phyloP scores from a whole-genome alignment of 179 eudicot genomes.

The Beta lomatogona region DNA sequence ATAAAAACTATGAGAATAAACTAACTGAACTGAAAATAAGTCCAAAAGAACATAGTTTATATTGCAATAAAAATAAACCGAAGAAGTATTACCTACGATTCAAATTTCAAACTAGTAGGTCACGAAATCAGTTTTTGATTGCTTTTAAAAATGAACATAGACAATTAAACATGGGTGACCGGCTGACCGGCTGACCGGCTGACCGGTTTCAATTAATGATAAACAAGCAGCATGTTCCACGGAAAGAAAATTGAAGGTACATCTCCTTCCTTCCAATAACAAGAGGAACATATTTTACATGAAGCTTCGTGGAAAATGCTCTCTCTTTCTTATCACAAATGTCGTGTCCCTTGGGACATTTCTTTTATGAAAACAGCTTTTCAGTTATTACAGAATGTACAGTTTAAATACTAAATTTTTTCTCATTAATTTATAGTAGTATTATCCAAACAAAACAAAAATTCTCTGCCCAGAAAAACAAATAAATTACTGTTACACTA shows the following conservation, averaged over 20 bases:
- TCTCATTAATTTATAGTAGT: no score
- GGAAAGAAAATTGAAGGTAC: background rate
- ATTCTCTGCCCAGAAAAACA: background rate
- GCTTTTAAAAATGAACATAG: background rate
- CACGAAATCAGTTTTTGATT: background rate
- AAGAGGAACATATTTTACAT: background rate
- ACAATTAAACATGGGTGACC: background rate
- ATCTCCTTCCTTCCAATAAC: background rate
- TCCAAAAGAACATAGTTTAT: no score
- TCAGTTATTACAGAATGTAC: background rate
- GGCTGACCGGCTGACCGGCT: no score
- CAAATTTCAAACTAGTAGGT: background rate
- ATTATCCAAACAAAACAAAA: slow-evolving; percentile 13
- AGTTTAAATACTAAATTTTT: background rate
- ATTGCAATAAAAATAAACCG: no score
- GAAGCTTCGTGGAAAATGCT: slow-evolving; percentile 21
- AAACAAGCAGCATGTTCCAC: background rate
- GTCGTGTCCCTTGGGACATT: slow-evolving; percentile 14
- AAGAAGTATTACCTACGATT: no score
- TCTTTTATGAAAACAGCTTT: background rate
- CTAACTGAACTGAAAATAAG: no score
- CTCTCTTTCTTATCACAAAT: background rate
- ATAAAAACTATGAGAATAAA: no score
- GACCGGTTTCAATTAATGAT: background rate
- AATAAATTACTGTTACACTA: background rate